Evolutionary conservation across 2,329 filamentous ascomycete species (phyloP).

Genomic region (Seiridium unicorne): DNA sequence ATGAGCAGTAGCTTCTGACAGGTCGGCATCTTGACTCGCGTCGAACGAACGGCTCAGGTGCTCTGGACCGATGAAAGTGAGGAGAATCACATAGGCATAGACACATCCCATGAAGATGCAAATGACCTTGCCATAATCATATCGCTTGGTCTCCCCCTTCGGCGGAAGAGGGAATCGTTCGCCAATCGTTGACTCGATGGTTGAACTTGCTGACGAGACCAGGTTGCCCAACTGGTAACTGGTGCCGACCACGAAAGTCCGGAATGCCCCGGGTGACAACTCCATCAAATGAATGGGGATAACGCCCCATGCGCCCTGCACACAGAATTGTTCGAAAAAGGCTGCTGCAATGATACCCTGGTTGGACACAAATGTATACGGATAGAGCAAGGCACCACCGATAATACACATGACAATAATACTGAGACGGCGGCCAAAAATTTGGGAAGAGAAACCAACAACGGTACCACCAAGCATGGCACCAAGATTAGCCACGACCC

Average conservation of each 20-base stretch:
- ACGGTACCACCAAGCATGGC: conserved; percentile 67
- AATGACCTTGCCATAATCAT: conserved; percentile 80
- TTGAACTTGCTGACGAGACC: conserved; percentile 65
- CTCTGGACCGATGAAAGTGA: conserved; percentile 64
- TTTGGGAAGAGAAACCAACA: conserved; percentile 67
- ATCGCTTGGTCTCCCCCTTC: conserved; percentile 49
- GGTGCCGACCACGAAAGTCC: conserved; percentile 73
- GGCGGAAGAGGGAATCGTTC: conserved; percentile 70
- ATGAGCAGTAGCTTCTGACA: conserved; percentile 39
- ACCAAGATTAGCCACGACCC: conserved; percentile 68
- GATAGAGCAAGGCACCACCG: conserved; percentile 78
- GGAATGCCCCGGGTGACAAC: conserved; percentile 68
- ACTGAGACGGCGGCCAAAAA: conserved; percentile 66
- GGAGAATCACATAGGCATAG: conserved; percentile 58
- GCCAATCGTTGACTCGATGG: conserved; percentile 74
- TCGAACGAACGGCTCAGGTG: conserved; percentile 51
- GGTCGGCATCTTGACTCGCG: conserved; percentile 45
- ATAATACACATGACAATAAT: conserved; percentile 63
- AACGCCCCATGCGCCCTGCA: conserved; percentile 74
- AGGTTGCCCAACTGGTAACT: conserved; percentile 78
- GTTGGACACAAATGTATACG: conserved; percentile 69
- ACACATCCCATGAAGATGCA: conserved; percentile 91
- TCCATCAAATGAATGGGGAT: conserved; percentile 81
- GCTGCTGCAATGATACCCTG: conserved; percentile 71
- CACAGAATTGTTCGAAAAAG: conserved; percentile 81